Evolutionary conservation across 306 rosid genomes (phyloP), one percentile per base, ranked within the genome.

Genomic region (Sicyos baderoa): DNA sequence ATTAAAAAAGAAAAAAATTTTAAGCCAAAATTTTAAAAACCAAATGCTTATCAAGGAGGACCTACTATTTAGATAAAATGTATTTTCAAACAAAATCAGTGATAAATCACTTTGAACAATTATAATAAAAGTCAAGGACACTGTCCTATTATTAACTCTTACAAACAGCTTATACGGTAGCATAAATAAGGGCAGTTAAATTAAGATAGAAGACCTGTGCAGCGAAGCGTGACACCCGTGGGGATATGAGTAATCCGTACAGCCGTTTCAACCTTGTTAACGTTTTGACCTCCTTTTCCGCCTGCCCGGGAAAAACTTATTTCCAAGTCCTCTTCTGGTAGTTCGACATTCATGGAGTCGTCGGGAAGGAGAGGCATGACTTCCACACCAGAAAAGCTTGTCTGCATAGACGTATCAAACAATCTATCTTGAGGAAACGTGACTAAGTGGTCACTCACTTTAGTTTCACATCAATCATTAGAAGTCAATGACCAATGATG

Each of bases 261-360:
- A 50, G 98, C 98, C 77, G 93, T 87, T 86, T 92, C 96, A 56
- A 92, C 88, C 87, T 92, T 92, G 85, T 92, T 89, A 47, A 92
- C 98, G 77, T 92, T 92, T 81, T 92, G 98, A 63, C 96, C 98
- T 54, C 98, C 98, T 77, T 89, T 92, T 68, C 98, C 98, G 4
- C 98, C 98, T 23, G 96, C 98, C 81, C 98, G 83, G 60, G 96
- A 87, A 78, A 86, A 86, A 72, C 88, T 87, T 71, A 87, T 86
- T 58, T 87, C 98, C 64, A 92, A 84, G 80, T 92, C 98, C 76
- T 89, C 98, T 79, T 92, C 98, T 2, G 98, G 98, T 61, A 92
- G 73, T 76, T 92, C 98, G 70, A 92, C 93, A 74, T 79, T 73
- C 84, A 87, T 0, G 27, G 95, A 89, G 75, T 92, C 96, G 52